Base-by-base conservation (phyloP, 1,284 basidiomycete genomes). In the Stygiomarasmius scandens region DNA sequence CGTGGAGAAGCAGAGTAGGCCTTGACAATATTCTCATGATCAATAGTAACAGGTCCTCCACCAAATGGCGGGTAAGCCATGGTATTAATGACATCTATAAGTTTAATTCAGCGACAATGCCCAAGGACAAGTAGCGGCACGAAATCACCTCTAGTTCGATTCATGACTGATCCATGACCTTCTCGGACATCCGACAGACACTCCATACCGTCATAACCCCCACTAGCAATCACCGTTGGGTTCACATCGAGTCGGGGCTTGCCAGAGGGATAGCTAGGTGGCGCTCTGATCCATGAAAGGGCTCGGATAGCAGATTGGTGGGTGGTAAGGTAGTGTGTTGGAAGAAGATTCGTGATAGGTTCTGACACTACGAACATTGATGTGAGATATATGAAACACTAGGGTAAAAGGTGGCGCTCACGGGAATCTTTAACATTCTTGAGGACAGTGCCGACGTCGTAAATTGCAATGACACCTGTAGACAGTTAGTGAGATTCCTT, bases 291-390 rank as follows among this genome's bases (percentile, higher is more conserved):
- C 89, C 91, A 95, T 3, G 81, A 70, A 3, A 95, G 67, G 0
- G 86, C 80, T 27, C 89, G 85, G 49, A 95, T 82, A 2, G 90
- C 87, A n/a, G 88, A 88, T 65, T 92, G 88, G 64, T 95, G 92
- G 1, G 85, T 75, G 3, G 78, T 75, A 38, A 92, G 74, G 67
- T 89, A 91, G 64, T 92, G 84, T 0, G 85, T 86, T 2, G 92
- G 92, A 2, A 88, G 73, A 16, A 86, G 63, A 32, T 79, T 77
- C 71, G 68, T 69, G 44, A 76, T 64, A 1, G 69, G 65, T 49
- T 58, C 65, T 72, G 55, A 25, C 11, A 47, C 25, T 47, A 36
- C 22, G n/a, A n/a, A 4, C 52, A 36, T 23, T 14, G 16, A 50
- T 32, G 38, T n/a, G 27, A 16, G 24, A 19, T 29, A 38, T 25